Evolutionary conservation across 306 rosid genomes (phyloP).

Genomic region (Adenanthera pavonina): DNA sequence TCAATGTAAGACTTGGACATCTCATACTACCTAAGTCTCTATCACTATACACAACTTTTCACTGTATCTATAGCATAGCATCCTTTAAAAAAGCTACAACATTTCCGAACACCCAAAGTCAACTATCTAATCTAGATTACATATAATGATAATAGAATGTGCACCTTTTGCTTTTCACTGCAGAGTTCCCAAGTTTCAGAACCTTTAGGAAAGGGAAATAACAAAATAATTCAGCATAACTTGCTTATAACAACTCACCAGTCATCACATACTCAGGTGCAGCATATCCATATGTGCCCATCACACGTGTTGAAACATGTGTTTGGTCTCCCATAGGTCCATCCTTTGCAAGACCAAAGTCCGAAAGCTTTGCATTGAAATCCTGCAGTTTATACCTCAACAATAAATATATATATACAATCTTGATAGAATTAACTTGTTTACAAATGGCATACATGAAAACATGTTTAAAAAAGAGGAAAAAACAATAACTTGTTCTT

Average conservation of each 20-base stretch:
- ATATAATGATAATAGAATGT: slow-evolving; percentile 22
- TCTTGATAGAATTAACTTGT: slow-evolving; percentile 35
- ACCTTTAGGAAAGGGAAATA: slow-evolving; percentile 10
- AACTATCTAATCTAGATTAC: slow-evolving; percentile 16
- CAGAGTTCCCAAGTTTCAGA: slow-evolving; percentile 6
- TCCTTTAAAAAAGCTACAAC: neutral
- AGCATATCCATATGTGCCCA: slow-evolving; percentile 97
- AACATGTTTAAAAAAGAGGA: neutral
- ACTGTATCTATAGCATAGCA: neutral
- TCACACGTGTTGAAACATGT: slow-evolving; percentile 94
- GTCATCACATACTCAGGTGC: slow-evolving; percentile 98
- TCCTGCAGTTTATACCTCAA: slow-evolving; percentile 58
- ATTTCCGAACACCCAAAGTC: slow-evolving; percentile 1
- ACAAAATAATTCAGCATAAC: slow-evolving; percentile 23
- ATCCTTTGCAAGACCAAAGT: slow-evolving; percentile 96
- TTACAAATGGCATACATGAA: slow-evolving; percentile 23
- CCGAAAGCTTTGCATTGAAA: slow-evolving; percentile 91
- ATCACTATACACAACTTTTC: neutral
- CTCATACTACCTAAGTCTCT: too few relatives aligned
- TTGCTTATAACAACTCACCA: slow-evolving; percentile 59
- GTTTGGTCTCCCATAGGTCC: slow-evolving; percentile 98
- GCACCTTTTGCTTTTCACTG: neutral
- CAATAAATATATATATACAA: slow-evolving; percentile 38
- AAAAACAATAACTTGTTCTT: neutral
- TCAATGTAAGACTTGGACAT: too few relatives aligned